Base-by-base conservation (phyloP, 768 basidiomycete genomes). In the Trametes gibbosa region DNA sequence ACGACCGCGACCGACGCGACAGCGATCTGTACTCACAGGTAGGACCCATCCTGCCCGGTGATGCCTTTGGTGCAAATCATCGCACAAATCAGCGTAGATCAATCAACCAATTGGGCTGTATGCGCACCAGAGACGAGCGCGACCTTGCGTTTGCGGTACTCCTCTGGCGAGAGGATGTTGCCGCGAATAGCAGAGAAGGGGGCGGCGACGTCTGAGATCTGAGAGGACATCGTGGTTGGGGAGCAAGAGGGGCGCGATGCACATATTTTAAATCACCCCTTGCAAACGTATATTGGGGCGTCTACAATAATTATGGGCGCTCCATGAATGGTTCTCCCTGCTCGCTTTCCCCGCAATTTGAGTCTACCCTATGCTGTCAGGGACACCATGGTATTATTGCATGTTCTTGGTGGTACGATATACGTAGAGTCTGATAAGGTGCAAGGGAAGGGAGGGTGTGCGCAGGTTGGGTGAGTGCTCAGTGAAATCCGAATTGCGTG, bases 21-120 rank as follows among this genome's bases (percentile, higher is more conserved):
- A n/a, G n/a, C n/a, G 19, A 40, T 5, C 29, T 24, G 32, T 63
- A 75, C 91, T 72, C 74, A 93, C 86, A 98, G 77, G 73, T 98
- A 98, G 2, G 95, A 96, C 25, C 95, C 95, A 73, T 98, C 95
- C 74, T 97, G 95, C 37, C 95, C 95, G 61, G 95, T 95, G 74
- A 97, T 91, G 72, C 95, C 94, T 95, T 69, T 2, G n/a, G n/a
- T n/a, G n/a, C n/a, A n/a, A n/a, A n/a, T n/a, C n/a, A n/a, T n/a
- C 3, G 37, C 51, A 55, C 35, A 57, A 13, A 60, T 51, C 51
- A 58, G 41, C 19, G 17, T 12, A 13, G 58, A 62, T 48, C 53
- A 24, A 53, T 47, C 57, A 61, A 43, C 45, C 53, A n/a, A 51
- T 21, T 17, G 32, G 43, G 55, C 49, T 56, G 41, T 50, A 48